phyloP scores from a whole-genome alignment of 192 early-diverging fungal species.

The Chytriomyces hyalinus region DNA sequence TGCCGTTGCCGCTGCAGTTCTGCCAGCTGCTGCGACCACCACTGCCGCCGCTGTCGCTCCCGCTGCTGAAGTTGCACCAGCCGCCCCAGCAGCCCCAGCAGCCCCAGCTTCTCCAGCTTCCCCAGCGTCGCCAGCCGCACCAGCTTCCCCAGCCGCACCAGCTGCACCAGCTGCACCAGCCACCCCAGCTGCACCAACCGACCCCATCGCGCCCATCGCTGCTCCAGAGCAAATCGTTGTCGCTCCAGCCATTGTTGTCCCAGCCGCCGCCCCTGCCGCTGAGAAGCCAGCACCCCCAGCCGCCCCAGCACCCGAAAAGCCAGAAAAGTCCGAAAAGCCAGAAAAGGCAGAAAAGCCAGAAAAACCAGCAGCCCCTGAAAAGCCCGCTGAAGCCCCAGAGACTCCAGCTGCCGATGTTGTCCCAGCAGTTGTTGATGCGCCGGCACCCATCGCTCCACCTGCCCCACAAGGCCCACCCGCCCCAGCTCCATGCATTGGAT shows the following conservation, averaged over 20 bases:
- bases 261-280: not conserved
- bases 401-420: not conserved
- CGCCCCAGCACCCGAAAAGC: not conserved
- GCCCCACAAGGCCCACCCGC: not conserved
- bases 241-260: not conserved
- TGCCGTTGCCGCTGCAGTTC: not conserved
- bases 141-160: not conserved
- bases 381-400: not conserved
- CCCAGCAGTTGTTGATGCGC: not conserved
- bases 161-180: not conserved
- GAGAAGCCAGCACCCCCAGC: not conserved
- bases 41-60: not conserved
- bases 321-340: no score
- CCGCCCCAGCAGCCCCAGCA: not conserved
- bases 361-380: no score
- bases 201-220: not conserved
- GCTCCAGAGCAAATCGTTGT: not conserved
- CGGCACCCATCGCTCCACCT: not conserved
- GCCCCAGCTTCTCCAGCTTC: no score
- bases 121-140: no score
- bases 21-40: not conserved
- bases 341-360: no score
- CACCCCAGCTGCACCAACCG: not conserved
- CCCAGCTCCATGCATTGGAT: constrained; percentile 1
- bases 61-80: not conserved